Percentiles rank a stretch among this genome's conserved stretches.
These are phyloP conservation scores for Punica granatum DNA, from an alignment of 345 rosid species.

Conservation along the genomic window DNA sequence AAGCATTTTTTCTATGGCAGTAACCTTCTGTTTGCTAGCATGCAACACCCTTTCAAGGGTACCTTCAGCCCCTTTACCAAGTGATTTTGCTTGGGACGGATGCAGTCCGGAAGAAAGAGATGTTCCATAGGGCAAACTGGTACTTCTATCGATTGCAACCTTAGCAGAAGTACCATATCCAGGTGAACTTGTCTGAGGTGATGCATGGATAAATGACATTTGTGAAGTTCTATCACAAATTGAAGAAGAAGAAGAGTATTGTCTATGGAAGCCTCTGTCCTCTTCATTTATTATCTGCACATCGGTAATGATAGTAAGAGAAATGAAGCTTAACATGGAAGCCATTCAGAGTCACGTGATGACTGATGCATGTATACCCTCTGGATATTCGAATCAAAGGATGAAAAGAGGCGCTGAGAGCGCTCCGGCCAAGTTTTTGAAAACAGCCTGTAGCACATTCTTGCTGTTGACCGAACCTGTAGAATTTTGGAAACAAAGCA, in stretches of 20 bases:
- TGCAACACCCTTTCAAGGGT: conserved; percentile 89
- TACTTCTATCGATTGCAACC: conserved; percentile 84
- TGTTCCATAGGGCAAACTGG: conserved; percentile 56
- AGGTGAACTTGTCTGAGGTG: conserved; percentile 43
- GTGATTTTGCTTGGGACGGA: conserved; percentile 58
- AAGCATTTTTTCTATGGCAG: conserved; percentile 98
- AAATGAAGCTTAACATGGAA: neutral
- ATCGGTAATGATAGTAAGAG: neutral
- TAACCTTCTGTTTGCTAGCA: conserved; percentile 92
- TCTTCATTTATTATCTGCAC: conserved; percentile 82
- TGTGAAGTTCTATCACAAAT: conserved; percentile 71
- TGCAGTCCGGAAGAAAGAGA: conserved; percentile 71
- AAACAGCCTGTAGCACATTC: conserved; percentile 98
- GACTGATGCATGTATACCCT: conserved; percentile 46
- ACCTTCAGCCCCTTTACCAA: conserved; percentile 65
- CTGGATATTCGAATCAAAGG: conserved; percentile 88
- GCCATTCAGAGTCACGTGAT: neutral
- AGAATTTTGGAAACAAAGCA: conserved; percentile 10
- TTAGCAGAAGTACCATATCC: conserved; percentile 92
- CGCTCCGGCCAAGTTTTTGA: conserved; percentile 99
- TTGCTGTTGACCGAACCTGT: conserved; percentile 93
- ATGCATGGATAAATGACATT: conserved; percentile 42
- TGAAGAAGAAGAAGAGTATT: conserved; percentile 92
- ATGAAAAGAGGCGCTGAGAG: conserved; percentile 76
- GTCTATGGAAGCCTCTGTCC: conserved; percentile 82